Percentiles rank a stretch among this genome's conserved stretches.
These are phyloP conservation scores for Teratosphaeria viscida DNA, from an alignment of 2,329 filamentous ascomycete species.

Conservation along the genomic window DNA sequence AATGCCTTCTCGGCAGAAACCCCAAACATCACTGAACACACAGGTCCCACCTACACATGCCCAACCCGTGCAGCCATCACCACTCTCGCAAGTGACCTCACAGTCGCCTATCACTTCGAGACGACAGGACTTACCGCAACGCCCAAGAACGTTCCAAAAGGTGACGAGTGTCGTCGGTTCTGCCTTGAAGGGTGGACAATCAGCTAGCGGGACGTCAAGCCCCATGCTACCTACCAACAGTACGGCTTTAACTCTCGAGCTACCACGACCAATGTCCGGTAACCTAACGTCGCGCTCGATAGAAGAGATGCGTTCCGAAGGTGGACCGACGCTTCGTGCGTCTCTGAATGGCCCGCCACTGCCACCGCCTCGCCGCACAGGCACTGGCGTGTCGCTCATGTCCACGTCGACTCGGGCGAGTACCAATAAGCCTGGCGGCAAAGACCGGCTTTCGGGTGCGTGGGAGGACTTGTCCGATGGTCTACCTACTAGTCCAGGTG, in stretches of 20 bases:
- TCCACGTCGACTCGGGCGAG: not conserved
- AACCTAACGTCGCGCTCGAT: not conserved
- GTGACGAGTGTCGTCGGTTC: not conserved
- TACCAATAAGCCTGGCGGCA: not conserved
- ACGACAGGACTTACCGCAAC: conserved; percentile 1
- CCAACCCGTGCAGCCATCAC: conserved; percentile 18
- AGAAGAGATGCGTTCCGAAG: conserved; percentile 3
- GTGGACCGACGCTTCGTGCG: conserved; percentile 7
- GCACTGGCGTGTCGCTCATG: not conserved
- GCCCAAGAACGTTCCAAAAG: conserved; percentile 8
- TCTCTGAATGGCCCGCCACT: not conserved
- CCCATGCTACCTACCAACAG: not conserved
- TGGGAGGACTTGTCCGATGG: conserved; percentile 7
- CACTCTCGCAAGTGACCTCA: conserved; percentile 24
- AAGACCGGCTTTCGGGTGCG: conserved; percentile 23
- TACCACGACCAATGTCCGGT: not conserved
- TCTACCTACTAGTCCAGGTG: conserved; percentile 22
- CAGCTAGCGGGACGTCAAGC: conserved; percentile 1
- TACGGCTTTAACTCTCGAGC: not conserved
- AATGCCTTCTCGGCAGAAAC: conserved; percentile 4
- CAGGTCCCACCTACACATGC: conserved; percentile 3
- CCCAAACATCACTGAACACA: not conserved
- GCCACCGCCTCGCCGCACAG: conserved; percentile 1
- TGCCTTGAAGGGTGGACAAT: not conserved
- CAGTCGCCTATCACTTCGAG: conserved; percentile 11